Base-by-base conservation (phyloP, 768 basidiomycete species). In the Trametes villosa region DNA sequence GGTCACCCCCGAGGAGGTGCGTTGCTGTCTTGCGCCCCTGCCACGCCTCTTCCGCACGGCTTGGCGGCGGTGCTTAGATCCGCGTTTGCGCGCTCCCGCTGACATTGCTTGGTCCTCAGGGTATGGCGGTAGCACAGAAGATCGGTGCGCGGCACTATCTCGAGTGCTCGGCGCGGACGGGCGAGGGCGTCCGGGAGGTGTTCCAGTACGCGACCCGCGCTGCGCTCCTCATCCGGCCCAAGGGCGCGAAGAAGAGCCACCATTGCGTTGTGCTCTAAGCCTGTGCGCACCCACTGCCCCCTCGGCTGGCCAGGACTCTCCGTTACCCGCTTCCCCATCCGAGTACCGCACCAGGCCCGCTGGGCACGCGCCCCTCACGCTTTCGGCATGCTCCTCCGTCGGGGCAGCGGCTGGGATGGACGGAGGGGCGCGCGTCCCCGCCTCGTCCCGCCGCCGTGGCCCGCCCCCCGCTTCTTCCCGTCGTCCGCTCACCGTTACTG, bases 121-220 rank as follows among this genome's bases (percentile, higher is more conserved):
- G 95, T 62, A 89, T 94, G 86, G 91, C 91, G 9, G 90, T 98
- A 33, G 87, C 92, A 24, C 90, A 92, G 81, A 96, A 98, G 89
- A 98, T 99, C 68, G 91, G 91, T 29, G 96, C 97, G 6, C 92
- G 87, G 77, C 89, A 94, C 72, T 99, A 98, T 76, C 87, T 99
- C 53, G 97, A 99, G 76, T 99, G 97, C 76, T 96, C 94, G 54
- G 95, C 95, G 74, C 91, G 89, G 82, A 88, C 94, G 17, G 95
- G 96, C 60, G 94, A 98, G 77, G 96, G 96, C 67, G 96, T 99
- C 48, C 88, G 92, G 64, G 96, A 98, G 77, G 96, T 99, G 45
- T 99, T 99, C 87, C 94, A 98, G 78, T 92, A 91, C 67, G 97
- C 97, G 53, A 98, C 96, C 26, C 88, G 94, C 64, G 89, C 92